Evolutionary conservation across 2,329 filamentous ascomycete species (phyloP).

Genomic region (Venturia oleaginea): DNA sequence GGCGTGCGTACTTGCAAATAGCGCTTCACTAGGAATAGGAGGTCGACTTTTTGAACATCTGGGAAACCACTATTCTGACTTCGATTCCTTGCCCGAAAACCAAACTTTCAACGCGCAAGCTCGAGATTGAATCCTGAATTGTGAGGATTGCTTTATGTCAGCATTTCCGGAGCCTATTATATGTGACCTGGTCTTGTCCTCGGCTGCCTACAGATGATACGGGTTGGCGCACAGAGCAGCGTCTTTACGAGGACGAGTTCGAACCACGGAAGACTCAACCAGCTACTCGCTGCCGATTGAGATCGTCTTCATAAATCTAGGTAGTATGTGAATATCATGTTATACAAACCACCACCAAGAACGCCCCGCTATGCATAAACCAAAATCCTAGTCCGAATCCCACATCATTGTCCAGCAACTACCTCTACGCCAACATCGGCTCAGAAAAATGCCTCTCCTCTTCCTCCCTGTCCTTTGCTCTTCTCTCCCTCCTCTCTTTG

Average conservation of each 20-base stretch:
- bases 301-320: neutral
- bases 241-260: neutral
- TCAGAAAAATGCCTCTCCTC: constrained; percentile 24
- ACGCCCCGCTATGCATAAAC: constrained; percentile 2
- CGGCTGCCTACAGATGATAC: no score
- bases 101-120: no score
- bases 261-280: neutral
- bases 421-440: constrained; percentile 26
- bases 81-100: no score
- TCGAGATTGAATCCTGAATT: no score
- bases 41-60: no score
- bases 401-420: neutral
- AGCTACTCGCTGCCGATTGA: neutral
- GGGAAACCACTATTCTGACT: no score
- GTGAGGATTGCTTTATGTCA: no score
- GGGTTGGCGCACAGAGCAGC: neutral
- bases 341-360: neutral
- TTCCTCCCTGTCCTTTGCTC: constrained; percentile 22
- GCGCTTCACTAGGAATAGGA: no score
- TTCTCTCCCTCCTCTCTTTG: constrained; percentile 24
- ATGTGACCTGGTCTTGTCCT: no score
- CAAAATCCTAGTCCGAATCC: neutral
- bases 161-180: no score
- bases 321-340: neutral
- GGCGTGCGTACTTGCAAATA: no score